A percentile compares a stretch with the other conserved stretches of the same genome.
Conservation (phyloP, 192 early-diverging fungal species). For the Linderina pennispora region DNA sequence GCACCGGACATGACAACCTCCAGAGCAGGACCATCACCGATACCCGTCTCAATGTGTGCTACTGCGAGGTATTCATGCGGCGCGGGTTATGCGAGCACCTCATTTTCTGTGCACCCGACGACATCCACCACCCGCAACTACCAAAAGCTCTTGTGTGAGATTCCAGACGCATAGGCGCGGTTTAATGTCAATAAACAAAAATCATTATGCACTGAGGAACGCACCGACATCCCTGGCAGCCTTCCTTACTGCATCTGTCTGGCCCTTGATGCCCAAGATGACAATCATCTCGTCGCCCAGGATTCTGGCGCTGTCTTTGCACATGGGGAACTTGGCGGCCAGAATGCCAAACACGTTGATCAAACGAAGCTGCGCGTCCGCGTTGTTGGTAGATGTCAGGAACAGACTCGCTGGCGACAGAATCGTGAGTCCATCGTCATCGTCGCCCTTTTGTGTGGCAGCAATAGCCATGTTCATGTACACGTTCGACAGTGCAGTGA, state of each 20-base stretch:
- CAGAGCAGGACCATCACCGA: background rate
- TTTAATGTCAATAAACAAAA: background rate
- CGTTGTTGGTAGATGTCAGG: slow-evolving; percentile 9
- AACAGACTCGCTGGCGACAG: slow-evolving; percentile 29
- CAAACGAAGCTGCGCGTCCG: slow-evolving; percentile 36
- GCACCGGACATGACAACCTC: background rate
- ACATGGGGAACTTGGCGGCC: slow-evolving; percentile 33
- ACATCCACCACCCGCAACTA: slow-evolving; percentile 28
- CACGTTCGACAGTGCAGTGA: slow-evolving; percentile 17
- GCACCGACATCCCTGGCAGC: slow-evolving; percentile 25
- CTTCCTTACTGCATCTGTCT: slow-evolving; percentile 13
- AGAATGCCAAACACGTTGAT: slow-evolving; percentile 40
- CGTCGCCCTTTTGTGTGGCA: slow-evolving; percentile 8
- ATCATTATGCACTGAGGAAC: too few species aligned
- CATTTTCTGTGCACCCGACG: slow-evolving; percentile 12
- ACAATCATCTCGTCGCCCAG: slow-evolving; percentile 39
- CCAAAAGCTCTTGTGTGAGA: slow-evolving; percentile 5
- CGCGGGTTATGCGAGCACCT: slow-evolving; percentile 22
- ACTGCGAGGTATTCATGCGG: slow-evolving; percentile 11
- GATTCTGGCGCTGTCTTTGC: slow-evolving; percentile 41
- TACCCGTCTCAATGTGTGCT: slow-evolving; percentile 16
- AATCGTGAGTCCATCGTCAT: slow-evolving; percentile 31
- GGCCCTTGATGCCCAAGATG: slow-evolving; percentile 27
- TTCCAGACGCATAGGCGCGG: slow-evolving; percentile 12
- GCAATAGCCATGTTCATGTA: slow-evolving; percentile 34